Evolutionary conservation across 768 basidiomycete species (phyloP).

Genomic region (Suillus variegatus): DNA sequence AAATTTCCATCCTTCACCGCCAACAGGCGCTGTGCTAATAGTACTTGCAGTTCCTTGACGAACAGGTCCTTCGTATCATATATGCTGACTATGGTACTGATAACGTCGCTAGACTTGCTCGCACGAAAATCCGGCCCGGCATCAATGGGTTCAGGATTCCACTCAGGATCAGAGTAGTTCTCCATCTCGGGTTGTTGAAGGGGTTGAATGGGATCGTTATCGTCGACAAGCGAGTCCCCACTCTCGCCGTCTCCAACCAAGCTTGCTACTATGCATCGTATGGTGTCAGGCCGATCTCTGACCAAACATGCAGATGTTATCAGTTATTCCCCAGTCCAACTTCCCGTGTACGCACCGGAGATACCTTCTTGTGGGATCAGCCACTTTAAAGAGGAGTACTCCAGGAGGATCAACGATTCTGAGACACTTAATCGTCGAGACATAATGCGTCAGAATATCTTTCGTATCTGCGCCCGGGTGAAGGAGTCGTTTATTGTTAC

Average conservation of each 20-base stretch:
- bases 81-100: slow-evolving; percentile 95
- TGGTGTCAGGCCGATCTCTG: slow-evolving; percentile 89
- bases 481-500: slow-evolving; percentile 83
- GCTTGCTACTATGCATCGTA: slow-evolving; percentile 88
- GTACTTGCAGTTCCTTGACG: slow-evolving; percentile 90
- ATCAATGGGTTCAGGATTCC: slow-evolving; percentile 96
- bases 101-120: slow-evolving; percentile 89
- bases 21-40: slow-evolving; percentile 86
- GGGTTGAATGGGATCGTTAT: slow-evolving; percentile 78
- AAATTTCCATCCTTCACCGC: slow-evolving; percentile 77
- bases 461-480: slow-evolving; percentile 97
- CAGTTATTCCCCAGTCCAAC: not conserved
- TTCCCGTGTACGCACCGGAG: slow-evolving; percentile 56
- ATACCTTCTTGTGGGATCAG: slow-evolving; percentile 89
- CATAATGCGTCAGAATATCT: slow-evolving; percentile 86
- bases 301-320: slow-evolving; percentile 4
- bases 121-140: slow-evolving; percentile 94
- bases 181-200: slow-evolving; percentile 77
- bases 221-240: slow-evolving; percentile 81
- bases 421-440: slow-evolving; percentile 88
- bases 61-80: slow-evolving; percentile 98
- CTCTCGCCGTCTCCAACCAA: slow-evolving; percentile 86
- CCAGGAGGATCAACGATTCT: slow-evolving; percentile 91
- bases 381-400: slow-evolving; percentile 90
- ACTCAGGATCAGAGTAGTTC: slow-evolving; percentile 88